Percentiles rank a stretch among this genome's conserved stretches.
Conservation (phyloP, 1,139 yeast species). For the Casaregolazyma lundiana region DNA sequence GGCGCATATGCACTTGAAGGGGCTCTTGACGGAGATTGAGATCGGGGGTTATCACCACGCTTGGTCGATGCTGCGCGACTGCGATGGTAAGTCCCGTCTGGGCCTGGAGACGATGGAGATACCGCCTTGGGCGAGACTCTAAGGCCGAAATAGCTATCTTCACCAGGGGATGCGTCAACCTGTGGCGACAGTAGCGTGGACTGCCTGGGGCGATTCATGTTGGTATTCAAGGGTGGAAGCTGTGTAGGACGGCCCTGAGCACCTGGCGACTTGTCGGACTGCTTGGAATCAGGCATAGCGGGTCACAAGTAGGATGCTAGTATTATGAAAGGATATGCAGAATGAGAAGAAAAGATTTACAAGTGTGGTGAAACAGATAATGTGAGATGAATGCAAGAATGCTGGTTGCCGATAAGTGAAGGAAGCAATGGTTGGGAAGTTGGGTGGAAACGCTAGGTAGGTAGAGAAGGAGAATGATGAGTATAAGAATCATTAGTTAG, state of each 20-base stretch:
- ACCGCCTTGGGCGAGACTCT: neutral
- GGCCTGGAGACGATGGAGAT: constrained; percentile 2
- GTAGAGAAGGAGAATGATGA: too few species aligned
- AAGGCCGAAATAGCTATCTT: constrained; percentile 3
- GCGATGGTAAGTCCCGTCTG: neutral
- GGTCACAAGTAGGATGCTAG: too few species aligned
- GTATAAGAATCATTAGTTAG: too few species aligned
- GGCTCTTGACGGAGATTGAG: constrained; percentile 23
- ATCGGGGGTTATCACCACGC: constrained; percentile 8
- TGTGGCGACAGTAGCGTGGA: neutral
- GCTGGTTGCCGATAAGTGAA: too few species aligned
- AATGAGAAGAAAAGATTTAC: too few species aligned
- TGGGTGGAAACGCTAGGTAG: too few species aligned
- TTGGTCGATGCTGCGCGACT: neutral
- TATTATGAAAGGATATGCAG: too few species aligned
- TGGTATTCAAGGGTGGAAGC: neutral
- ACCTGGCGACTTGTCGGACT: neutral
- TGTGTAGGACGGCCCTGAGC: neutral
- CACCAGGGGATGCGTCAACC: neutral
- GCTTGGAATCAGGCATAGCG: neutral
- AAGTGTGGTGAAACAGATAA: too few species aligned
- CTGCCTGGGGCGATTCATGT: neutral
- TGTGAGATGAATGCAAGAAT: too few species aligned
- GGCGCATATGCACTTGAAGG: constrained; percentile 31
- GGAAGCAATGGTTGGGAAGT: too few species aligned